phyloP scores from a whole-genome alignment of 1,284 basidiomycete species.

The Ceratobasidium sp. region DNA sequence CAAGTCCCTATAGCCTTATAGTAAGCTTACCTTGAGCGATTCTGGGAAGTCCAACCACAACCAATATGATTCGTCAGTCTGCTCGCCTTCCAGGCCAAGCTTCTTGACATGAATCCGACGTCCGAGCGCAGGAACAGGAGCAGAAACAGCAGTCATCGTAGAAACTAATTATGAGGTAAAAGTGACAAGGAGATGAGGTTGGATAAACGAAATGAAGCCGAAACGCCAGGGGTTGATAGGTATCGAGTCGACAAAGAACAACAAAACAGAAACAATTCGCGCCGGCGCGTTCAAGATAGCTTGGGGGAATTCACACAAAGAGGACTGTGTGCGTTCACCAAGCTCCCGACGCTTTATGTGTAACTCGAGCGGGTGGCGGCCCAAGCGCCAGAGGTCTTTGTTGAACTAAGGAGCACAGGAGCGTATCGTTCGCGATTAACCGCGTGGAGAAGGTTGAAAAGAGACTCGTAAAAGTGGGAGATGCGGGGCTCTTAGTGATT shows the following conservation, averaged over 20 bases:
- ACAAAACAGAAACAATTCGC: slow-evolving; percentile 31
- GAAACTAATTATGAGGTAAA: slow-evolving; percentile 9
- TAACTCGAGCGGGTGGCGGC: slow-evolving; percentile 21
- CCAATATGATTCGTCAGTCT: slow-evolving; percentile 42
- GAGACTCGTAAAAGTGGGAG: slow-evolving; percentile 18
- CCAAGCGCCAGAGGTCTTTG: slow-evolving; percentile 41
- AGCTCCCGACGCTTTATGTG: slow-evolving; percentile 33
- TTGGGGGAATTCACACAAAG: slow-evolving; percentile 15
- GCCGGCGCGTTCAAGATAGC: slow-evolving; percentile 41
- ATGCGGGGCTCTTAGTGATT: slow-evolving; percentile 17
- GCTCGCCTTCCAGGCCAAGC: slow-evolving; percentile 33
- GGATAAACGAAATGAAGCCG: slow-evolving; percentile 19
- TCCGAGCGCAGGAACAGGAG: slow-evolving; percentile 39
- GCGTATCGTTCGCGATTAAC: slow-evolving; percentile 9
- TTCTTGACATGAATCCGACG: slow-evolving; percentile 43
- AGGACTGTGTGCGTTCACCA: slow-evolving; percentile 20
- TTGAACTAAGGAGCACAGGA: slow-evolving; percentile 41
- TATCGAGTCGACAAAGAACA: slow-evolving; percentile 30
- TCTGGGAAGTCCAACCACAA: slow-evolving; percentile 40
- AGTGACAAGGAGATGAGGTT: background rate
- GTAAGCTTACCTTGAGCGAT: slow-evolving; percentile 30
- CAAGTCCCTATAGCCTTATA: background rate
- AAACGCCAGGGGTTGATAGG: slow-evolving; percentile 32
- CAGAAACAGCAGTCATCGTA: slow-evolving; percentile 34
- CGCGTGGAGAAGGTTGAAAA: slow-evolving; percentile 25